Base-by-base conservation (phyloP, 2,329 filamentous ascomycete genomes). In the Byssochlamys sp. region DNA sequence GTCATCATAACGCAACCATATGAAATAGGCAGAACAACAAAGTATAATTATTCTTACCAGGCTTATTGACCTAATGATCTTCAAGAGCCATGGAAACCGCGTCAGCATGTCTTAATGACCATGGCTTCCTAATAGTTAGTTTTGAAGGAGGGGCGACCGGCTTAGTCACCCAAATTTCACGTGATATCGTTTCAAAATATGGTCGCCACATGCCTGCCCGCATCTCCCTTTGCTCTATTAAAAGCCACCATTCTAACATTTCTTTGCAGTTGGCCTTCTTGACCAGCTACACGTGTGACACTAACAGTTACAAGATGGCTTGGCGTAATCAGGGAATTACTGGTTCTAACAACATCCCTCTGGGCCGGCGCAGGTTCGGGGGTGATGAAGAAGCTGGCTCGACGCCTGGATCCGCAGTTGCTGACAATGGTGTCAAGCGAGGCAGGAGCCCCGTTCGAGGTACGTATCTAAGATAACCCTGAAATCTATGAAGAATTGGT, bases 271-370 rank as follows among this genome's bases (percentile, higher is more conserved):
- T 28, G 25, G 14, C 10, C 49, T 19, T 45, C 14, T 24, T n/a
- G 14, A 51, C 25, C 14, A 14, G 27, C 49, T 51, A 28, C 27
- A 5, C 24, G 27, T 6, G 57, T 57, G 52, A 54, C 56, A 55
- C 55, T 61, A 57, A 57, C 26, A 27, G 53, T 52, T 25, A 61
- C 45, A 64, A 57, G 54, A 86, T 86, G 84, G 76, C 84, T 72
- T 86, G 84, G 83, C 80, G 84, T 62, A 82, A 80, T 65, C 80
- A 84, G 69, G 94, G 94, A 66, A 95, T 96, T 72, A 99, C 94
- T 24, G 94, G 94, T 55, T 97, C 95, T 51, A 99, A 99, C 77
- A 97, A 96, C 70, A 95, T 99, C 68, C 94, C 94, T 60, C 79
- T 99, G 61, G 94, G 94, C 55, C 95, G 85, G 66, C 83, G 85